phyloP scores from a whole-genome alignment of 768 basidiomycete genomes.

The Rhodosporidiobolus sp. region DNA sequence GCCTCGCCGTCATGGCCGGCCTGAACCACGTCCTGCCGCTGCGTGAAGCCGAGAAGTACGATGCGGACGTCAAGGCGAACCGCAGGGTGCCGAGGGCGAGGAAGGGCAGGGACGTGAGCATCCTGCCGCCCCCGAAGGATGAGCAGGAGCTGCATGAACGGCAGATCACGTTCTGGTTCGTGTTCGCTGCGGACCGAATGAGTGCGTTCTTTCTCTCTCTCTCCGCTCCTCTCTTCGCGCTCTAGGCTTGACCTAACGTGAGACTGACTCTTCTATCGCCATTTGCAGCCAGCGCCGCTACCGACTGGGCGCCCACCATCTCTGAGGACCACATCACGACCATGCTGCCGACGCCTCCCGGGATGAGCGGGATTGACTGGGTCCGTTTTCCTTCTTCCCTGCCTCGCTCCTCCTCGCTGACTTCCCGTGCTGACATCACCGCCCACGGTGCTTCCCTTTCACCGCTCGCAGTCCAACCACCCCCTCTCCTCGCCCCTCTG shows the following conservation, averaged over 20 bases:
- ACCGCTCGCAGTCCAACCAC: conserved; percentile 19
- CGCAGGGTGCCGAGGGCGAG: not conserved
- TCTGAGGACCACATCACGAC: not conserved
- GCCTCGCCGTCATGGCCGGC: conserved; percentile 15
- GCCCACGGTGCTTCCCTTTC: no score
- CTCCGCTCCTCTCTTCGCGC: not conserved
- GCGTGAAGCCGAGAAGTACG: not conserved
- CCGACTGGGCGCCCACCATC: not conserved
- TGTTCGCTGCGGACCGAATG: conserved; percentile 32
- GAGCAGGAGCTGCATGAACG: conserved; percentile 27
- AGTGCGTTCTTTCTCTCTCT: conserved; percentile 13
- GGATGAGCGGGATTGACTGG: not conserved
- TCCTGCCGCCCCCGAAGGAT: conserved; percentile 24
- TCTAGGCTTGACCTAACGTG: no score
- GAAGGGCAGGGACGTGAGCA: conserved; percentile 1
- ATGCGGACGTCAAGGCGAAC: not conserved
- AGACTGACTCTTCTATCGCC: no score
- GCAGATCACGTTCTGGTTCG: conserved; percentile 27
- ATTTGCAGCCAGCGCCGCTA: not conserved
- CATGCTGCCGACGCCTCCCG: conserved; percentile 8
- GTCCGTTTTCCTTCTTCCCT: not conserved
- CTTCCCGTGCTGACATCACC: no score
- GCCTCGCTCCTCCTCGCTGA: no score
- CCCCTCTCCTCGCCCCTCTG: conserved; percentile 27
- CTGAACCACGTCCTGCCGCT: not conserved